Percentiles rank a stretch among this genome's conserved stretches.
These are phyloP conservation scores for Paraurostyla sp. DNA, from an alignment of 73 alveolate genomes.

Conservation along the genomic window DNA sequence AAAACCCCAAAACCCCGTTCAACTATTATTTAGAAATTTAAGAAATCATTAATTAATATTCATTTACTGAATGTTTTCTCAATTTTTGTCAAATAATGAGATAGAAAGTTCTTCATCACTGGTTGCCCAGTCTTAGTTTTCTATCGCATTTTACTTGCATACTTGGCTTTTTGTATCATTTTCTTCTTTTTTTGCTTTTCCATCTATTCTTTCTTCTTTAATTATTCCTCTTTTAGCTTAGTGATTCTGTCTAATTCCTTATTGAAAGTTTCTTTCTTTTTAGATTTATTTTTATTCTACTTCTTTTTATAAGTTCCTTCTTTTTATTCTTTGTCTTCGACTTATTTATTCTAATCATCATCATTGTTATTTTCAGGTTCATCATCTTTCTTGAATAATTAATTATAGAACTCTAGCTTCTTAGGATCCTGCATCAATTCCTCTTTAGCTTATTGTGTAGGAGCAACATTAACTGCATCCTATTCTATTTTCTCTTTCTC, in stretches of 20 bases:
- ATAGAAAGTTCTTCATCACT: slow-evolving; percentile 1
- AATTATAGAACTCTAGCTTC: slow-evolving; percentile 23
- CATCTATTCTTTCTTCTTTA: not conserved
- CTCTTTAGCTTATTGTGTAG: slow-evolving; percentile 19
- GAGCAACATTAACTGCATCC: slow-evolving; percentile 17
- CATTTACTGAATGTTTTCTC: slow-evolving; percentile 9
- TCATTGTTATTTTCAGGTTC: not conserved
- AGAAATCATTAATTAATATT: not conserved
- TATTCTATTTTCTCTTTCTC: slow-evolving; percentile 8
- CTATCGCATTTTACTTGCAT: slow-evolving; percentile 14
- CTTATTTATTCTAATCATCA: not conserved
- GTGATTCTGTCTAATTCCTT: slow-evolving; percentile 19
- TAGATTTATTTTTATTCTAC: not conserved
- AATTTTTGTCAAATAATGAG: slow-evolving; percentile 15
- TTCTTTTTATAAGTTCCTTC: not conserved
- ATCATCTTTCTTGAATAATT: slow-evolving; percentile 4
- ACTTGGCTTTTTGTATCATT: not conserved
- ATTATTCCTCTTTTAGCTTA: slow-evolving; percentile 9
- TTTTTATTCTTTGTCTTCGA: not conserved
- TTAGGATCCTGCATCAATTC: not conserved
- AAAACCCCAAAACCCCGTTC: no score
- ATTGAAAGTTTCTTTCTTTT: slow-evolving; percentile 39
- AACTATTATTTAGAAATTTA: no score
- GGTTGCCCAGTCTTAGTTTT: slow-evolving; percentile 52
- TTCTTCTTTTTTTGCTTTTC: not conserved